Conservation (phyloP, 2,329 filamentous ascomycete genomes). For the Penicillium sp. region DNA sequence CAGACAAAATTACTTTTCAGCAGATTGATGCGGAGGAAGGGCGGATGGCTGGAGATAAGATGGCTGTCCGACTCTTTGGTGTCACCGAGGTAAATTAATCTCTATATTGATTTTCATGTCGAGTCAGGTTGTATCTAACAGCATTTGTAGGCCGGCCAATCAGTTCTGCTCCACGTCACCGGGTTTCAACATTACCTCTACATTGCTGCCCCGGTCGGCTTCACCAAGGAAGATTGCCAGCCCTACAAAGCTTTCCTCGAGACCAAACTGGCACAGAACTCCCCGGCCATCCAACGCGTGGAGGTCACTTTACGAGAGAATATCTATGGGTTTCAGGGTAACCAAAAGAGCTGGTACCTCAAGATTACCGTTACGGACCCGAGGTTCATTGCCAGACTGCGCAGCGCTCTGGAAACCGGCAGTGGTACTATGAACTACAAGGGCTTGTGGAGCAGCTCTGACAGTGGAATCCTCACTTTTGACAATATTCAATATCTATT, state of each 20-base stretch:
- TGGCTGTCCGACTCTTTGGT: constrained; percentile 88
- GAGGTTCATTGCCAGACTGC: constrained; percentile 74
- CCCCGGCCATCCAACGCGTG: constrained; percentile 74
- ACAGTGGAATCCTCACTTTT: constrained; percentile 78
- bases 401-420: constrained; percentile 70
- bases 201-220: constrained; percentile 79
- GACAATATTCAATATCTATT: constrained; percentile 95
- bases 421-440: constrained; percentile 74
- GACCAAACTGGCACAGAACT: constrained; percentile 68
- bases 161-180: constrained; percentile 89
- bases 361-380: constrained; percentile 92
- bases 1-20: constrained; percentile 80
- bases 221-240: constrained; percentile 73
- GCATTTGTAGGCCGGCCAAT: constrained; percentile 65
- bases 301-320: constrained; percentile 82
- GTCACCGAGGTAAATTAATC: constrained; percentile 67
- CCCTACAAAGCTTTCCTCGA: constrained; percentile 80
- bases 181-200: constrained; percentile 97
- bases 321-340: constrained; percentile 91
- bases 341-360: constrained; percentile 84
- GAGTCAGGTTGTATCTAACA: constrained; percentile 9
- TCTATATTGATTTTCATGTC: neutral
- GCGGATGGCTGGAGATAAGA: constrained; percentile 69
- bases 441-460: constrained; percentile 73
- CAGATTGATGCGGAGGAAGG: constrained; percentile 95